A percentile compares a stretch with the other conserved stretches of the same genome.
phyloP scores from a whole-genome alignment of 306 rosid species.

The Mimosa pudica region DNA sequence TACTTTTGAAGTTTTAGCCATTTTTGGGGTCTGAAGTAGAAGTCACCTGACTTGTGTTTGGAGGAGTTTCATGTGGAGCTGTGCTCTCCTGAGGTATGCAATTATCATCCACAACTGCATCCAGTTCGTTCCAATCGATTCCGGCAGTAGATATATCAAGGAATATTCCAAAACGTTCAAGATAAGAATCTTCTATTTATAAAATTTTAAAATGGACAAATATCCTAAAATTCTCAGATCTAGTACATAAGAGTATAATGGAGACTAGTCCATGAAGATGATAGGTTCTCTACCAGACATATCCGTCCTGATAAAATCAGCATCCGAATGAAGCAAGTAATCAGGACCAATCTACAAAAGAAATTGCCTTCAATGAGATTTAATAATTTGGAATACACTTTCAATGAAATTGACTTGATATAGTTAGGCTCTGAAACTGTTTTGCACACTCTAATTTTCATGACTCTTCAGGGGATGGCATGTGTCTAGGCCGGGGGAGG shows the following conservation, averaged over 20 bases:
- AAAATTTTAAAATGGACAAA: neutral
- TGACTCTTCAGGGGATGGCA: constrained; percentile 47
- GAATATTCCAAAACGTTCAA: constrained; percentile 35
- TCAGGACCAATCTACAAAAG: constrained; percentile 79
- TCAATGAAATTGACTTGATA: constrained; percentile 44
- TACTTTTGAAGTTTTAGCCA: constrained; percentile 44
- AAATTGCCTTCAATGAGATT: neutral
- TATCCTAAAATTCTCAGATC: constrained; percentile 28
- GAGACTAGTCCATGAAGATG: neutral
- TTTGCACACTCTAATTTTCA: constrained; percentile 66
- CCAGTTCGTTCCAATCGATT: constrained; percentile 77
- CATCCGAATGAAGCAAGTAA: constrained; percentile 95
- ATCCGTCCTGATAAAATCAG: constrained; percentile 85
- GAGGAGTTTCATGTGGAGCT: constrained; percentile 48
- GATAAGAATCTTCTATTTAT: constrained; percentile 2
- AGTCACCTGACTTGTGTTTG: constrained; percentile 51
- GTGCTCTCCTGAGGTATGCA: constrained; percentile 39
- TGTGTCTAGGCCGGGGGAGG: constrained; percentile 63
- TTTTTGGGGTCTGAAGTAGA: constrained; percentile 51
- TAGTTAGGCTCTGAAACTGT: constrained; percentile 52
- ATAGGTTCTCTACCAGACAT: constrained; percentile 95
- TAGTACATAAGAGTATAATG: neutral
- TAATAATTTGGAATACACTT: too few relatives aligned
- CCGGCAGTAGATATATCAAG: constrained; percentile 63
- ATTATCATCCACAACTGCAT: constrained; percentile 59